phyloP scores from a whole-genome alignment of 352 stramenopile genomes.

The Globisporangium spinosum region DNA sequence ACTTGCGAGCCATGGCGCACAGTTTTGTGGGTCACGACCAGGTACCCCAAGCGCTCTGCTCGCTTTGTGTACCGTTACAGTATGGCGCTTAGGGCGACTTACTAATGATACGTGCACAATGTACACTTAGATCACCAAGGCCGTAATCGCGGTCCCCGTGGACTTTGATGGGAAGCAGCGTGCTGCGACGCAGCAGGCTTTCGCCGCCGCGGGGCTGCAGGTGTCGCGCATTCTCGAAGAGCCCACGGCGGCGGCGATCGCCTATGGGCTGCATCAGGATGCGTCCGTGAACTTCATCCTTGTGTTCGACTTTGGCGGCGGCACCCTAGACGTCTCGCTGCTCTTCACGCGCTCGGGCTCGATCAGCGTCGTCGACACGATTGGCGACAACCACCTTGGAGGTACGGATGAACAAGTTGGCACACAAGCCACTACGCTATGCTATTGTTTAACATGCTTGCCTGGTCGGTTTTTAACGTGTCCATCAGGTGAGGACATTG shows the following conservation, averaged over 20 bases:
- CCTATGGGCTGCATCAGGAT: constrained; percentile 95
- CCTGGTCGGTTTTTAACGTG: too few relatives aligned
- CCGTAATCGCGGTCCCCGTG: constrained; percentile 88
- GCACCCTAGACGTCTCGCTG: constrained; percentile 95
- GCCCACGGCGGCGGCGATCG: constrained; percentile 96
- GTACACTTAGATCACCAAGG: constrained; percentile 83
- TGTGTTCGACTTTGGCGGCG: constrained; percentile 97
- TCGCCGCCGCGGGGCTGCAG: constrained; percentile 89
- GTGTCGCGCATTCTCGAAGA: constrained; percentile 97
- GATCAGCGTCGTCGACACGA: constrained; percentile 92
- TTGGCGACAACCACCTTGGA: constrained; percentile 93
- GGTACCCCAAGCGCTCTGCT: constrained; percentile 9
- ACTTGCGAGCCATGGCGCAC: constrained; percentile 44
- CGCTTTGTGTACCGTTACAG: background rate
- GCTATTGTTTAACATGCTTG: too few relatives aligned
- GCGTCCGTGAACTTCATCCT: constrained; percentile 91
- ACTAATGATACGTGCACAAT: constrained; percentile 22
- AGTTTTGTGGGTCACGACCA: constrained; percentile 62
- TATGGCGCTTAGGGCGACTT: background rate
- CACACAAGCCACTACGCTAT: too few relatives aligned
- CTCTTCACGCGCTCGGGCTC: constrained; percentile 92
- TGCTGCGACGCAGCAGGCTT: constrained; percentile 77
- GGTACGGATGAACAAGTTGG: constrained; percentile 26
- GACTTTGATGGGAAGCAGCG: constrained; percentile 90
- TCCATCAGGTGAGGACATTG: constrained; percentile 84